Conservation (phyloP, 768 basidiomycete species). For the Lactarius vividus region DNA sequence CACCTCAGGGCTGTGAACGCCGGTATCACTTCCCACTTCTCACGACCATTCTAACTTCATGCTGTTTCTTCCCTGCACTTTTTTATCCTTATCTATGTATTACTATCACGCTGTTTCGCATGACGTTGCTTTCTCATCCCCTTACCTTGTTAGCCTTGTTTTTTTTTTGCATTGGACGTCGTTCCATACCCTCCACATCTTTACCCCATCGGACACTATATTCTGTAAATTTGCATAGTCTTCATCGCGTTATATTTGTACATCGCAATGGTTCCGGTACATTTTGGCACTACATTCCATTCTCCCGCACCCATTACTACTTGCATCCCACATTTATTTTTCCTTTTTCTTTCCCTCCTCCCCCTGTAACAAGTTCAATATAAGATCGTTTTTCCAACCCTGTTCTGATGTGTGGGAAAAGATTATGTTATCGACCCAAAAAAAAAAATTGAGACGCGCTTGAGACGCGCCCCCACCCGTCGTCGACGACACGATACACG, state of each 20-base stretch:
- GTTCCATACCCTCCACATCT: not conserved
- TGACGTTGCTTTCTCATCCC: not conserved
- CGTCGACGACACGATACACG: conserved; percentile 5
- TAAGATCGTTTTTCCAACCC: not conserved
- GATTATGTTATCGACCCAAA: conserved; percentile 2
- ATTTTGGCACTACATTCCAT: conserved; percentile 8
- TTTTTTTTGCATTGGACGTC: not conserved
- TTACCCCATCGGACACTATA: not conserved
- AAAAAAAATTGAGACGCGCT: conserved; percentile 14
- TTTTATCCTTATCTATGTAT: not conserved
- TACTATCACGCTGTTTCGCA: not conserved
- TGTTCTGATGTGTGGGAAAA: conserved; percentile 6
- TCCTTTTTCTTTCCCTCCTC: not conserved
- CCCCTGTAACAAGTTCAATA: not conserved
- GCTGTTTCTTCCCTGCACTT: not conserved
- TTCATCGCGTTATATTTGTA: not conserved
- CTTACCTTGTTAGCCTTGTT: not conserved
- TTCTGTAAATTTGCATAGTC: not conserved
- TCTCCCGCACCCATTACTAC: not conserved
- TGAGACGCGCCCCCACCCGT: not conserved
- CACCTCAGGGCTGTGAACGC: not conserved
- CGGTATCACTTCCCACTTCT: not conserved
- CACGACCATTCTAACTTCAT: not conserved
- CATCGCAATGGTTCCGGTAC: not conserved
- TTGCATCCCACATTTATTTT: not conserved